Evolutionary conservation across 164 flowering plant species (phyloP), one percentile per base, ranked within the genome.

Genomic region (Taxillus chinensis): DNA sequence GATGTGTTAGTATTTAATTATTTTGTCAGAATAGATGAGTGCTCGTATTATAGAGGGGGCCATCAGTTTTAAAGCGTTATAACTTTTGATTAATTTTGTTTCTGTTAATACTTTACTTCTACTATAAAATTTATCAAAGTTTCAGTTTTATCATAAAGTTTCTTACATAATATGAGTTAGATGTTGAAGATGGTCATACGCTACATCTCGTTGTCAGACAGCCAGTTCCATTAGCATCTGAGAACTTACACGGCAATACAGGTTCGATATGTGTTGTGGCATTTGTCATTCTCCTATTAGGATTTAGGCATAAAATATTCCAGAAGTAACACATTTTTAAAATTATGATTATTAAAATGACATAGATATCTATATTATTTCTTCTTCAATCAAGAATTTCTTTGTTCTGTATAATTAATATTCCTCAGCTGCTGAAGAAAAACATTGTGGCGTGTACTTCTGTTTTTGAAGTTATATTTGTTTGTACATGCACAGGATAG

Each of bases 181-280:
- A 90, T 73, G 98, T 93, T 63, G 98, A 93, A 77, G 96, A 93
- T 82, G 98, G 98, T 56, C 98, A 93, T 72, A 93, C 98, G 50
- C 71, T 93, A 76, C 98, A 93, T 78, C 54, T 93, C 74, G 98
- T 93, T 63, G 96, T 83, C 53, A 79, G 98, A 69, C 89, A 90
- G 62, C 96, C 96, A 39, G 40, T 81, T 59, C 76, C 76, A 7
- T 72, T 80, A 53, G 68, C 86, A 64, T 65, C 83, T 27, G 93
- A 77, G 58, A 64, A 69, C 68, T 58, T 63, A n/a, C 73, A 74
- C 16, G 69, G 73, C 72, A 64, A 72, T 62, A 55, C 86, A 83
- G 96, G 96, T 89, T 70, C 62, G 64, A 3, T 65, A 17, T 59
- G 13, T 7, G 61, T 54, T 51, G 15, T 39, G 9, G 17, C 17